Evolutionary conservation across 139 green algal genomes (phyloP).

Genomic region (Picochlorum costavermella): DNA sequence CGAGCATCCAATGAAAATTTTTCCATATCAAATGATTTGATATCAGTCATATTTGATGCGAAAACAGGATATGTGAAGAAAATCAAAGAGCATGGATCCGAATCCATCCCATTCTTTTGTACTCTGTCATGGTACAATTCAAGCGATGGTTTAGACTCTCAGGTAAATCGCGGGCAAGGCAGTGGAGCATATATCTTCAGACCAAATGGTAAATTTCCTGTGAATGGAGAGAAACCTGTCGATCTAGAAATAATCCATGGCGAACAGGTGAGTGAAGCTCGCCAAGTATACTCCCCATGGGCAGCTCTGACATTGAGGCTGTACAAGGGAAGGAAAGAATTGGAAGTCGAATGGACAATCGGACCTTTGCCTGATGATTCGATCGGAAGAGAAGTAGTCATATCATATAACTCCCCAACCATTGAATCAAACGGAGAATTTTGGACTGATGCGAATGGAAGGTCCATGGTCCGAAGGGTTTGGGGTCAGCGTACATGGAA

Average conservation of each 20-base stretch:
- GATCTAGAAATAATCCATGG: conserved; percentile 32
- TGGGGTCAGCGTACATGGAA: conserved; percentile 47
- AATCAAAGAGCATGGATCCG: background rate
- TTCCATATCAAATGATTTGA: conserved; percentile 16
- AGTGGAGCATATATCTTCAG: conserved; percentile 64
- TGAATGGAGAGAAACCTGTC: conserved; percentile 4
- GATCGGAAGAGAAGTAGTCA: conserved; percentile 45
- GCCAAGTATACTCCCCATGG: conserved; percentile 28
- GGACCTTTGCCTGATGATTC: conserved; percentile 54
- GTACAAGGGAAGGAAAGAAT: conserved; percentile 16
- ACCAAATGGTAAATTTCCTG: conserved; percentile 8
- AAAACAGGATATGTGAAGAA: conserved; percentile 3
- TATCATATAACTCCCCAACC: conserved; percentile 15
- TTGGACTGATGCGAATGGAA: conserved; percentile 66
- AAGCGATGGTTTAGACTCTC: conserved; percentile 29
- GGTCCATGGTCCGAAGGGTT: conserved; percentile 49
- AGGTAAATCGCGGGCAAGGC: conserved; percentile 22
- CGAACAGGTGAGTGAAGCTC: conserved; percentile 43
- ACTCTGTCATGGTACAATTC: conserved; percentile 36
- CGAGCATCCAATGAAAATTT: background rate
- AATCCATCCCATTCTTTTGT: background rate
- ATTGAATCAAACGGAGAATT: conserved; percentile 26
- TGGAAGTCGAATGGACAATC: conserved; percentile 68
- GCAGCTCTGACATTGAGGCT: conserved; percentile 27
- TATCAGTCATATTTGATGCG: conserved; percentile 21